Evolutionary conservation across 208 protist species (phyloP).

Genomic region (Phytomonas sp.): DNA sequence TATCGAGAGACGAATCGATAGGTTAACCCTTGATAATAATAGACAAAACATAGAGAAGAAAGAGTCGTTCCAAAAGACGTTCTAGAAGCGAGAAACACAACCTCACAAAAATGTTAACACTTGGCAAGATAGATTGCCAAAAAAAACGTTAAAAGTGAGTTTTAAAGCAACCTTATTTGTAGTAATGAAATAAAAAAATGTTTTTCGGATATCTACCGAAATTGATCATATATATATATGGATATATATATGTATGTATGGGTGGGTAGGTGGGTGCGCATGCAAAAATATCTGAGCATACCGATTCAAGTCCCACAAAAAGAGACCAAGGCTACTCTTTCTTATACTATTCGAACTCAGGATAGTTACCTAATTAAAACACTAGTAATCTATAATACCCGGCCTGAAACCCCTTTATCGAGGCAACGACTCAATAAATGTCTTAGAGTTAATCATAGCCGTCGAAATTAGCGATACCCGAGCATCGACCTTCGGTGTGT

Average conservation of each 20-base stretch:
- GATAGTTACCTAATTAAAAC: background rate
- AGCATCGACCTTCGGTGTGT: slow-evolving; percentile 78
- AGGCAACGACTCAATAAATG: slow-evolving; percentile 58
- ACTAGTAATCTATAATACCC: background rate
- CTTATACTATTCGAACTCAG: slow-evolving; percentile 5
- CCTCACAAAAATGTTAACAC: background rate
- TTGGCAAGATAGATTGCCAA: background rate
- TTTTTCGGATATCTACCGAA: background rate
- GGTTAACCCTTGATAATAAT: background rate
- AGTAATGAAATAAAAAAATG: background rate
- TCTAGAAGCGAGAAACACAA: background rate
- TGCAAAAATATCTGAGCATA: background rate
- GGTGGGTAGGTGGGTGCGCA: background rate
- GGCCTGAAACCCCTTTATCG: background rate
- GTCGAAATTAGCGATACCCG: slow-evolving; percentile 71
- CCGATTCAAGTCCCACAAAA: background rate
- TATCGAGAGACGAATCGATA: background rate
- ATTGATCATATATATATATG: background rate
- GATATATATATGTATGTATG: background rate
- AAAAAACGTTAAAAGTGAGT: background rate
- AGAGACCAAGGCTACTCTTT: slow-evolving; percentile 3
- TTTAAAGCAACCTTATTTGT: background rate
- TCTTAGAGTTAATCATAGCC: slow-evolving; percentile 69
- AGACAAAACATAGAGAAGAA: background rate
- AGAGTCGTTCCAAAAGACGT: background rate